Percentiles rank a stretch among this genome's conserved stretches.
Evolutionary conservation across 164 flowering plant species (phyloP).

Genomic region (Cinnamomum micranthum): DNA sequence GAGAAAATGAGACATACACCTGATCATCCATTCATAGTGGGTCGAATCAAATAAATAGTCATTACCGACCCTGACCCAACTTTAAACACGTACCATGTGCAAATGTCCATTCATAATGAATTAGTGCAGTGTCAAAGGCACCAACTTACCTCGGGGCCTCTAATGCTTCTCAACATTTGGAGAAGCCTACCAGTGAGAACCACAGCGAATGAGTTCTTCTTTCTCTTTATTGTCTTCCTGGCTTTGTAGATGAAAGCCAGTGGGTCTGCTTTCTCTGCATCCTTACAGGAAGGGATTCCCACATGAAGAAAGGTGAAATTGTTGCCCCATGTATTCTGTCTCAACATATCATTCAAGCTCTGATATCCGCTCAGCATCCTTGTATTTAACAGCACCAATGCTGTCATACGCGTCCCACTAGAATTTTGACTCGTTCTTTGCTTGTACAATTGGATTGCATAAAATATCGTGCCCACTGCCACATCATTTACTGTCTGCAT

Average conservation of each 20-base stretch:
- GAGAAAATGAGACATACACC: too few relatives aligned
- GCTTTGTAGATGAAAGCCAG: conserved; percentile 29
- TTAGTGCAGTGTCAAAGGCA: too few relatives aligned
- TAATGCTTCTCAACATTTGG: conserved; percentile 25
- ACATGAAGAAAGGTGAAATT: conserved; percentile 23
- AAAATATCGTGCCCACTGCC: conserved; percentile 37
- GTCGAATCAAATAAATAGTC: background rate
- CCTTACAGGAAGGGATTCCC: conserved; percentile 7
- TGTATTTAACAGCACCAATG: conserved; percentile 54
- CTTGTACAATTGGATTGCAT: conserved; percentile 54
- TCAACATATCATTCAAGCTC: conserved; percentile 38
- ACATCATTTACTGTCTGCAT: conserved; percentile 57
- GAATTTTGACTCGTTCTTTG: conserved; percentile 16
- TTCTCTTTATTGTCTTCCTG: conserved; percentile 27
- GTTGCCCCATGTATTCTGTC: conserved; percentile 36
- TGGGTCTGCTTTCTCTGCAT: conserved; percentile 19
- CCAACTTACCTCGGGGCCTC: conserved; percentile 40
- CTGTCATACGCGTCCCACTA: conserved; percentile 27
- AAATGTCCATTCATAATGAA: background rate
- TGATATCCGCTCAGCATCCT: conserved; percentile 36
- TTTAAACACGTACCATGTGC: background rate
- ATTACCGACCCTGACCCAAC: background rate
- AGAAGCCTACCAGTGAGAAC: conserved; percentile 30
- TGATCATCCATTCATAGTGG: background rate
- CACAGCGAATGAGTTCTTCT: conserved; percentile 30